Base-by-base conservation (phyloP, 2,329 filamentous ascomycete genomes). In the Plectosphaerella sp. region DNA sequence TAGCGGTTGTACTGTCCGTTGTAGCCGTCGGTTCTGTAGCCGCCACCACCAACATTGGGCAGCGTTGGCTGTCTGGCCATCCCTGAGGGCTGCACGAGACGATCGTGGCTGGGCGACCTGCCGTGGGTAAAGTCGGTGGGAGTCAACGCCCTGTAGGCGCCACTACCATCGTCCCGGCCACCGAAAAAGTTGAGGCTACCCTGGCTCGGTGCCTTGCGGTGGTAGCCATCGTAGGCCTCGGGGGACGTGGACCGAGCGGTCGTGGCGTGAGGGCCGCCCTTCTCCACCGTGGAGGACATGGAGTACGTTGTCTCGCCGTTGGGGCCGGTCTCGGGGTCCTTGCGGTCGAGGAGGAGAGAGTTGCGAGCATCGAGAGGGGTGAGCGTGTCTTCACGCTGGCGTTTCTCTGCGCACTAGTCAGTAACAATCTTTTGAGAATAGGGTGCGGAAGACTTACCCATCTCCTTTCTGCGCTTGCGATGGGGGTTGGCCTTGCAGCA, bases 401-500 rank as follows among this genome's bases (percentile, higher is more conserved):
- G 71, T 76, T 93, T 90, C 71, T 92, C 89, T 91, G 69, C 52
- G 54, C 4, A 7, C 43, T 51, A 37, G 57, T 72, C 67, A 67
- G 63, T 43, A 33, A 33, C 41, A 41, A 41, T 43, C 4, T 43
- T 33, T 12, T 7, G 24, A 42, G 64, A 16, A 16, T 18, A 6
- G 18, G 16, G 10, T 20, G 41, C 15, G 41, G 16, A 33, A 18
- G 16, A 71, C 86, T 82, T 88, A 90, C 90, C 90, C 68, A 90
- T 84, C 72, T 93, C 89, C 81, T 95, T 96, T 72, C 90, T 86
- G 64, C 86, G 86, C 78, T 87, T 87, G 58, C 88, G 85, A 70
- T 97, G 93, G 4, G 93, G 92, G 73, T 97, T 97, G 73, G 91
- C 83, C 67, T 88, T 88, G 79, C 84, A 85, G 72, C 86, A 91